Percentiles rank a stretch among this genome's conserved stretches.
phyloP scores from a whole-genome alignment of 2,329 filamentous ascomycete genomes.

The Eutypella sp. region DNA sequence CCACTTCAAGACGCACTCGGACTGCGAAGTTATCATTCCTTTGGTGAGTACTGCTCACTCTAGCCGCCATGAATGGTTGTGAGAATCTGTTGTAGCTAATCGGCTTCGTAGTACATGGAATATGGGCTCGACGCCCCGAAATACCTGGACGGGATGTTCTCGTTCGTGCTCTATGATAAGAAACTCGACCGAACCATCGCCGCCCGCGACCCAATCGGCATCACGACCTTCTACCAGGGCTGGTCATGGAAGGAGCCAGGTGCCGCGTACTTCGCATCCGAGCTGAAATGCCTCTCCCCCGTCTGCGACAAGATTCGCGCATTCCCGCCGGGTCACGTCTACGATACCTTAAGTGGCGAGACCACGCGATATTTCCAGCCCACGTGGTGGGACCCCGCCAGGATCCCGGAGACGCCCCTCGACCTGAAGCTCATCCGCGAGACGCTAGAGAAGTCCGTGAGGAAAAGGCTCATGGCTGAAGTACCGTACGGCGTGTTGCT shows the following conservation, averaged over 20 bases:
- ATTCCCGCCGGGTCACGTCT: slow-evolving; percentile 94
- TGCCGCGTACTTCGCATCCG: slow-evolving; percentile 92
- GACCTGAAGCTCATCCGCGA: slow-evolving; percentile 79
- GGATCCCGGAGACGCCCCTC: slow-evolving; percentile 72
- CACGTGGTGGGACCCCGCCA: slow-evolving; percentile 81
- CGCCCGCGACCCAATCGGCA: slow-evolving; percentile 91
- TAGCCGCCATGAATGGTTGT: too few species aligned
- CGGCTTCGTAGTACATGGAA: slow-evolving; percentile 70
- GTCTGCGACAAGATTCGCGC: slow-evolving; percentile 93
- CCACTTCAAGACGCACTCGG: slow-evolving; percentile 97
- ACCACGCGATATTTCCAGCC: slow-evolving; percentile 87
- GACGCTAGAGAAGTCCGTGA: slow-evolving; percentile 82
- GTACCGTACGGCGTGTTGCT: slow-evolving; percentile 95
- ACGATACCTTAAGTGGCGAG: slow-evolving; percentile 85
- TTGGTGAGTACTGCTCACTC: slow-evolving; percentile 69
- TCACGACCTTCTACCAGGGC: slow-evolving; percentile 96
- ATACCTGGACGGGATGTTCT: slow-evolving; percentile 98
- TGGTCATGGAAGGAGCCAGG: slow-evolving; percentile 78
- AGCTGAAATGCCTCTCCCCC: slow-evolving; percentile 86
- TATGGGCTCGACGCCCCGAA: slow-evolving; percentile 89
- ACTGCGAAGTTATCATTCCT: slow-evolving; percentile 98
- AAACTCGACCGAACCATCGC: slow-evolving; percentile 86
- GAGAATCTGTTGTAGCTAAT: slow-evolving; percentile 5
- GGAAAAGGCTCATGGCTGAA: slow-evolving; percentile 97
- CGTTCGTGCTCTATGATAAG: slow-evolving; percentile 97